Conservation (phyloP, 306 rosid species). For the Castanea sativa region DNA sequence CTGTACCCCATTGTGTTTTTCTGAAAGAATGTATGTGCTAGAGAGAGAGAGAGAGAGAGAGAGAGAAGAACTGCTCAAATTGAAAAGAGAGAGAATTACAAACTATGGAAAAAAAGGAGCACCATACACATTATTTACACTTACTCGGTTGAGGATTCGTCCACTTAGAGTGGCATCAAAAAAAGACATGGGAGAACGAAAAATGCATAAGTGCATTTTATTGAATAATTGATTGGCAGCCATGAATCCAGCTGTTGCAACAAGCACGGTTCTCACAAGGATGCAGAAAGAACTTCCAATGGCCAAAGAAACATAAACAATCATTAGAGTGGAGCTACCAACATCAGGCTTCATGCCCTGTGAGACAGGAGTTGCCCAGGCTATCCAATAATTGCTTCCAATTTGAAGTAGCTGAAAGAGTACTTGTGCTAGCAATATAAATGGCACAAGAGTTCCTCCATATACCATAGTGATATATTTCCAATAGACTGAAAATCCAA, state of each 20-base stretch:
- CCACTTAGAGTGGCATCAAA: slow-evolving; percentile 91
- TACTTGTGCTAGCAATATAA: slow-evolving; percentile 61
- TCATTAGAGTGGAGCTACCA: slow-evolving; percentile 40
- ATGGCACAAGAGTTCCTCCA: slow-evolving; percentile 81
- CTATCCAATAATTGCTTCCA: slow-evolving; percentile 94
- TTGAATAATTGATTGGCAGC: slow-evolving; percentile 71
- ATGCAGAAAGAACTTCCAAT: slow-evolving; percentile 64
- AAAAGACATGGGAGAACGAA: slow-evolving; percentile 88
- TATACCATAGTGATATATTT: slow-evolving; percentile 65
- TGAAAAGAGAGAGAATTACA: background rate
- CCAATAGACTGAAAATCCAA: slow-evolving; percentile 72
- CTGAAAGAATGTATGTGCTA: background rate
- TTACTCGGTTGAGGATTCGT: slow-evolving; percentile 73
- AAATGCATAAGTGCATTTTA: slow-evolving; percentile 75
- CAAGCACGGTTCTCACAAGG: slow-evolving; percentile 44
- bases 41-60: background rate
- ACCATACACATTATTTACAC: slow-evolving; percentile 3
- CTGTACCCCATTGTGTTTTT: background rate
- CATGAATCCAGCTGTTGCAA: slow-evolving; percentile 60
- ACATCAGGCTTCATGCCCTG: slow-evolving; percentile 51
- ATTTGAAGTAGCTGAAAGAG: slow-evolving; percentile 76
- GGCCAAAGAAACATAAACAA: slow-evolving; percentile 64
- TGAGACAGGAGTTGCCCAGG: slow-evolving; percentile 84
- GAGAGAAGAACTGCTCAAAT: background rate
- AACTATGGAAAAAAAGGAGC: background rate